These are phyloP conservation scores for Schizopora paradoxa DNA, from an alignment of 1,284 basidiomycete genomes.

Conservation along the genomic window DNA sequence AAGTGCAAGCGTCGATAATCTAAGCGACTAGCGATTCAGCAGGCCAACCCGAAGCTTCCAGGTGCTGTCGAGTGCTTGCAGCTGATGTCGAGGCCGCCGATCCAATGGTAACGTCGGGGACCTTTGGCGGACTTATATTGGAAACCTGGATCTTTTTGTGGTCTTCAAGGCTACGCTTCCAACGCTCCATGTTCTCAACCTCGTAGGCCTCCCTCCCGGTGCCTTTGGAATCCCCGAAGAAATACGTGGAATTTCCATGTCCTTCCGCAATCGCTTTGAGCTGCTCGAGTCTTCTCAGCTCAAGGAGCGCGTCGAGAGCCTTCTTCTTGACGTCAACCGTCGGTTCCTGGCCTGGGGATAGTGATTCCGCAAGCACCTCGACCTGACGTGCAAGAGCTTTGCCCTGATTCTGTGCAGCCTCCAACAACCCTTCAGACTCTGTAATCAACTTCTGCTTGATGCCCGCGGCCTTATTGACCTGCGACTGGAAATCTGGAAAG, in stretches of 20 bases:
- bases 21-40: too few relatives aligned
- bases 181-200: constrained; percentile 41
- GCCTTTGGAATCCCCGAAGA: constrained; percentile 42
- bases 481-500: constrained; percentile 32
- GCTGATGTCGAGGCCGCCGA: too few relatives aligned
- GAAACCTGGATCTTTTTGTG: too few relatives aligned
- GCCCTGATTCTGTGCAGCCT: constrained; percentile 45
- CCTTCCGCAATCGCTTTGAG: constrained; percentile 45
- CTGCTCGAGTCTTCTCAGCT: constrained; percentile 44
- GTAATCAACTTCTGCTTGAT: constrained; percentile 37
- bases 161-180: constrained; percentile 12
- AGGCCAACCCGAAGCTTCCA: too few relatives aligned
- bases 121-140: too few relatives aligned
- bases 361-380: constrained; percentile 35
- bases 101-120: too few relatives aligned
- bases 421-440: constrained; percentile 27
- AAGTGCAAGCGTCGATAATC: too few relatives aligned
- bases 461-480: constrained; percentile 24
- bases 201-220: constrained; percentile 37
- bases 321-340: constrained; percentile 30
- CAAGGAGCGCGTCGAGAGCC: constrained; percentile 39
- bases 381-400: constrained; percentile 43
- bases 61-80: too few relatives aligned
- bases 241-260: constrained; percentile 46
- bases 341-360: constrained; percentile 27